These are phyloP conservation scores for Citrus medica DNA, from an alignment of 345 rosid species.

Conservation along the genomic window DNA sequence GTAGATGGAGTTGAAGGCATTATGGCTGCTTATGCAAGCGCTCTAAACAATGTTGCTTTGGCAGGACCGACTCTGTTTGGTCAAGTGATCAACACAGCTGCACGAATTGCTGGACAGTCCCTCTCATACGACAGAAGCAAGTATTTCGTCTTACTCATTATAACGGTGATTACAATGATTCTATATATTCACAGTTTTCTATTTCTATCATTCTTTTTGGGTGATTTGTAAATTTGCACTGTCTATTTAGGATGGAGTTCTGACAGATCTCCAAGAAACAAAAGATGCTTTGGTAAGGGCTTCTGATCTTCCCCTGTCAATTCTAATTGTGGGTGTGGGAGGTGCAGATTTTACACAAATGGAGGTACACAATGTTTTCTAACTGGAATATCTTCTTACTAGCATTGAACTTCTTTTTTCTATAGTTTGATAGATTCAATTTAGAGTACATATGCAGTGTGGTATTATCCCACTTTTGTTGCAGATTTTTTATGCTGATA, in stretches of 20 bases:
- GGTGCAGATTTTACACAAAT: constrained; percentile 74
- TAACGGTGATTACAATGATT: too few relatives aligned
- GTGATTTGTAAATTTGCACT: neutral
- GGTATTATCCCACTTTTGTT: neutral
- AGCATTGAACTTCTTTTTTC: neutral
- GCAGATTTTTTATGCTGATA: constrained; percentile 34
- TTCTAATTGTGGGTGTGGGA: constrained; percentile 89
- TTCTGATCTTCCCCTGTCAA: constrained; percentile 53
- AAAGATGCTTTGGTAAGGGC: too few relatives aligned
- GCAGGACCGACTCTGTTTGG: constrained; percentile 76
- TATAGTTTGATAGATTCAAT: neutral
- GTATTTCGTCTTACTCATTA: too few relatives aligned
- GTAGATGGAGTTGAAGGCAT: constrained; percentile 84
- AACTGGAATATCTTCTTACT: neutral
- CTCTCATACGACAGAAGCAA: too few relatives aligned
- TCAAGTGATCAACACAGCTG: constrained; percentile 60
- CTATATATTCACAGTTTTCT: too few relatives aligned
- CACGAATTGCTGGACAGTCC: constrained; percentile 36
- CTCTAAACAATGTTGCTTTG: constrained; percentile 50
- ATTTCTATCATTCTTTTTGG: too few relatives aligned
- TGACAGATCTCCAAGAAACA: too few relatives aligned
- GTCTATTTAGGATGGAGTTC: neutral
- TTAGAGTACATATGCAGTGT: neutral
- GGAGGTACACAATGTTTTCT: constrained; percentile 57
- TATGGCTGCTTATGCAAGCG: constrained; percentile 64